Percentiles rank a stretch among this genome's conserved stretches.
These are phyloP conservation scores for Hsuehochloa calcarea DNA, from an alignment of 176 grass and related monocot species.

Conservation along the genomic window DNA sequence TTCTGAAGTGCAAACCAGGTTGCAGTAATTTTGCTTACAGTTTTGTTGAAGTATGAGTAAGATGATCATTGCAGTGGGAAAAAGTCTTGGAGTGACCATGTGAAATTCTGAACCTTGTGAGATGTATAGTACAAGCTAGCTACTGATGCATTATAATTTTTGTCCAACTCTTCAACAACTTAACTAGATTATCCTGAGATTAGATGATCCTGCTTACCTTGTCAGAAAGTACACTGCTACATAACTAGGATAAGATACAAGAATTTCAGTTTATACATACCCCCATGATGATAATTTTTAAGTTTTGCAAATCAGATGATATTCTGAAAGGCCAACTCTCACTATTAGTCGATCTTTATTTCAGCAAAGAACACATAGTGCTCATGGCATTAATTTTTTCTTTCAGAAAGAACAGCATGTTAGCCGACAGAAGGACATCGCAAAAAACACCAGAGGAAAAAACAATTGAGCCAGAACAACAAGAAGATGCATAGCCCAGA, in stretches of 20 bases:
- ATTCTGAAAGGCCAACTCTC: background rate
- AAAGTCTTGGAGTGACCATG: background rate
- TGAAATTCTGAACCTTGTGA: background rate
- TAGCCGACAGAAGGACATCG: background rate
- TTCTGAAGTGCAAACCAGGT: background rate
- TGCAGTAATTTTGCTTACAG: background rate
- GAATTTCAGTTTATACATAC: background rate
- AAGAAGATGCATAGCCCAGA: background rate
- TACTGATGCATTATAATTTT: background rate
- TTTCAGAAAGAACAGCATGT: background rate
- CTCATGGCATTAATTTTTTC: background rate
- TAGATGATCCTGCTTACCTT: background rate
- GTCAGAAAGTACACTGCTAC: background rate
- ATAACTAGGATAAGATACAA: background rate
- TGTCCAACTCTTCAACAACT: background rate
- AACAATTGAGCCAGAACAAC: background rate
- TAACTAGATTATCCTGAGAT: background rate
- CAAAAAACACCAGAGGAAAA: background rate
- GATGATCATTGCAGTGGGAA: background rate
- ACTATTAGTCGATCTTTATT: background rate
- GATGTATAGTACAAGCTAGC: background rate
- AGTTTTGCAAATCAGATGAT: background rate
- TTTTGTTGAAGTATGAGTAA: background rate
- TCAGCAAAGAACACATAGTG: background rate
- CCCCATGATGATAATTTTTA: background rate